Evolutionary conservation across 768 basidiomycete species (phyloP).

Genomic region (Lactifluus subvellereus): DNA sequence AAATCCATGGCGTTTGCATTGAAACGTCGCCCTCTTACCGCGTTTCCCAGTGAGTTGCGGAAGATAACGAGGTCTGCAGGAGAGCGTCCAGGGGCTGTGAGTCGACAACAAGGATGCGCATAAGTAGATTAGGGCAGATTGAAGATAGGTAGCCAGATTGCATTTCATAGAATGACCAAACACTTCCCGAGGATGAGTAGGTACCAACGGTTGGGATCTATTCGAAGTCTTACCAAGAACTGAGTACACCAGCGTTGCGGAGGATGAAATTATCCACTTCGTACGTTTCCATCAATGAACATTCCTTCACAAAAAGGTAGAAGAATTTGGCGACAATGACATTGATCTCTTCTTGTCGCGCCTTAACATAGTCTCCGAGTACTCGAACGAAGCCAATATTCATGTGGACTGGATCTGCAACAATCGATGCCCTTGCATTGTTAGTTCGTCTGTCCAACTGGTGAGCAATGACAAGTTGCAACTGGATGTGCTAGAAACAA

Average conservation of each 20-base stretch:
- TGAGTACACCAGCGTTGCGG: constrained; percentile 52
- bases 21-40: constrained; percentile 38
- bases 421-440: constrained; percentile 36
- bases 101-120: constrained; percentile 59
- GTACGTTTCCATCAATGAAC: constrained; percentile 54
- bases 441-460: constrained; percentile 42
- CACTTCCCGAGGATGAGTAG: constrained; percentile 34
- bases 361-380: constrained; percentile 46
- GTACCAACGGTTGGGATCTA: neutral
- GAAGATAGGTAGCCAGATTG: constrained; percentile 49
- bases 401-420: constrained; percentile 56
- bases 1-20: neutral
- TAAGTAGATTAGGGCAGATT: constrained; percentile 49
- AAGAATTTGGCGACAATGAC: constrained; percentile 58
- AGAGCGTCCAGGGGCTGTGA: constrained; percentile 53
- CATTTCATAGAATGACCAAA: constrained; percentile 65
- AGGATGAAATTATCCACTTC: constrained; percentile 72
- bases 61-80: constrained; percentile 38
- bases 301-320: constrained; percentile 51
- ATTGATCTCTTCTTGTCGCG: constrained; percentile 44
- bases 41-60: constrained; percentile 40
- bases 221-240: constrained; percentile 45
- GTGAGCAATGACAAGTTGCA: neutral
- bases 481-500: constrained; percentile 24
- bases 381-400: constrained; percentile 51